Evolutionary conservation across 2,329 filamentous ascomycete species (phyloP), one percentile per base, ranked within the genome.

Genomic region (Penicillium sp.): DNA sequence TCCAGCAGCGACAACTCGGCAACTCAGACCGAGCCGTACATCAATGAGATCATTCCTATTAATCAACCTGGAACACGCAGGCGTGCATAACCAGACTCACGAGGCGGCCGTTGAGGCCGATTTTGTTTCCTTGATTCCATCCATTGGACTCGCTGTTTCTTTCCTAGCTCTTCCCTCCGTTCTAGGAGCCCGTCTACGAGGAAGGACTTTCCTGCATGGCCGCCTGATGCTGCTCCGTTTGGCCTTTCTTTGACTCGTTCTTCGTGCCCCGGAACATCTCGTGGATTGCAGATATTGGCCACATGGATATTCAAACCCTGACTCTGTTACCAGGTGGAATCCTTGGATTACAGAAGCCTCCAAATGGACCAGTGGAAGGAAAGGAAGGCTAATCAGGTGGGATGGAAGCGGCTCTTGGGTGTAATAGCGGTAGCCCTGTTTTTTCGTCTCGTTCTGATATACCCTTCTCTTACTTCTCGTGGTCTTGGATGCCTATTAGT

Each of bases 21-120:
- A 6, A 34, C 54, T 55, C 57, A 65, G 52, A 23, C 63, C 23
- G 75, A 77, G 55, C 69, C 73, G 0, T 78, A 75, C 58, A 77
- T 79, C 63, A 78, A 78, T 59, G 73, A 76, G 44, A 71, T 76
- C 27, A 72, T 79, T 34, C 73, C 68, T 1, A 71, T 78, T 29
- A 68, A 68, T 36, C 63, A 70, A 49, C 59, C 66, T 47, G 62
- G 60, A 44, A 19, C 65, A 34, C 68, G 75, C 56, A 68, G 72
- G 60, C 65, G 65, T 11, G 55, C 62, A 23, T 19, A 70, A 27
- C 57, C 60, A 19, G 71, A 72, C 21, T 54, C 62, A n/a, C 62
- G 81, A 62, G 56, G 56, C 13, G 48, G 53, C 23, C 64, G 58
- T 50, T 63, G 56, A 65, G 48, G 10, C 19, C 21, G 8, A 36